Base-by-base conservation (phyloP, 2,329 filamentous ascomycete species). In the Pyrenochaeta sp. region DNA sequence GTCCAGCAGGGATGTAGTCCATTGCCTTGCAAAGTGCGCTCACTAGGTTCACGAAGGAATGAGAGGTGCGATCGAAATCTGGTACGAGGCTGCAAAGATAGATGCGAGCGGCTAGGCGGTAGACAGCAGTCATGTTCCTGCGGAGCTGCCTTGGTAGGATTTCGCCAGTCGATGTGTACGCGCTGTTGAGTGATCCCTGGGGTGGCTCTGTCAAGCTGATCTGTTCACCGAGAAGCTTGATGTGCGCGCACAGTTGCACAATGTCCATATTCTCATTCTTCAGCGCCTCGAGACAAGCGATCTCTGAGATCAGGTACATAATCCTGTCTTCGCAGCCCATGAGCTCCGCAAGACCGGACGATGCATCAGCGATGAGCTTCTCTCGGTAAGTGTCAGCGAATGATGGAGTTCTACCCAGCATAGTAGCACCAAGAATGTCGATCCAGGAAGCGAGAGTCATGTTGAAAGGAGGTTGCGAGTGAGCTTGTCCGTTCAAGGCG, bases 281-380 rank as follows among this genome's bases (percentile, higher is more conserved):
- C 64, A 97, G 86, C 3, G 91, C 91, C 77, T 98, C 95, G 52
- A 99, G 88, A 78, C 95, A 98, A 53, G 94, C 92, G 70, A 98
- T 97, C 80, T 99, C 95, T 1, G 93, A 96, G 76, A 99, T 96
- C 70, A 98, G 84, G 78, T 97, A 98, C 93, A 99, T 97, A 79
- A 98, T 91, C 24, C 89, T 88, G 79, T 99, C 95, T 64, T 98
- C 94, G 78, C 95, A 98, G 67, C 95, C 95, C 93, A 98, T 98
- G 50, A 98, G 86, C 81, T 96, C 93, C 52, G 90, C 89, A 37
- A 99, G 85, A 10, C 95, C 95, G 9, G 91, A 91, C 2, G 82
- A 80, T 5, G 84, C 80, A 25, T 82, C 81, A 48, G 78, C 81
- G 50, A 97, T 86, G 77, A 97, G 92, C 84, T 97, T 96, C 77